Conservation (phyloP, 306 rosid species). For the Clitoria ternatea region DNA sequence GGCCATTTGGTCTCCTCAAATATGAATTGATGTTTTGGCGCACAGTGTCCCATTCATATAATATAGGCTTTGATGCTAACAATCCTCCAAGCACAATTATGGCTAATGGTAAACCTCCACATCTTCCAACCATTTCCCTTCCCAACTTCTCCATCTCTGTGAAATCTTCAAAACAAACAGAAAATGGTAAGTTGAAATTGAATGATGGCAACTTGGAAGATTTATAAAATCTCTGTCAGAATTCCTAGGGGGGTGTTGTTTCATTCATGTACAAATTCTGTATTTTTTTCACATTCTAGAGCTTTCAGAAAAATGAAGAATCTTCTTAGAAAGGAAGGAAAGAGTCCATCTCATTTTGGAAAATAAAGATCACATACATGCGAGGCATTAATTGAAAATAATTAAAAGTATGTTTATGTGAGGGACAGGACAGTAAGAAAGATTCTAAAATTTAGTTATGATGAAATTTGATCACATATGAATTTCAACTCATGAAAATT, state of each 20-base stretch:
- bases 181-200: constrained; percentile 1
- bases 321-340: background rate
- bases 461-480: background rate
- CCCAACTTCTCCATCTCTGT: constrained; percentile 43
- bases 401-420: background rate
- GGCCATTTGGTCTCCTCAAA: constrained; percentile 36
- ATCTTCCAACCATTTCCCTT: constrained; percentile 53
- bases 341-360: background rate
- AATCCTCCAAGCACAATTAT: constrained; percentile 59
- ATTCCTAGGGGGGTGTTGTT: background rate
- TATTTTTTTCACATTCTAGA: background rate
- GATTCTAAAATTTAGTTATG: background rate
- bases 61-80: constrained; percentile 46
- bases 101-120: constrained; percentile 57
- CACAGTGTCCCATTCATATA: constrained; percentile 45
- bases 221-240: background rate
- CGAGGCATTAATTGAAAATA: background rate
- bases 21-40: constrained; percentile 33
- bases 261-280: background rate
- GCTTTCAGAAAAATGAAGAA: background rate
- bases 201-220: background rate
- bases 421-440: background rate
- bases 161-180: constrained; percentile 21
- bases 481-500: background rate
- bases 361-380: background rate